A percentile compares a stretch with the other conserved stretches of the same genome.
phyloP scores from a whole-genome alignment of 148 eudicot genomes.

The Cornus kousa region DNA sequence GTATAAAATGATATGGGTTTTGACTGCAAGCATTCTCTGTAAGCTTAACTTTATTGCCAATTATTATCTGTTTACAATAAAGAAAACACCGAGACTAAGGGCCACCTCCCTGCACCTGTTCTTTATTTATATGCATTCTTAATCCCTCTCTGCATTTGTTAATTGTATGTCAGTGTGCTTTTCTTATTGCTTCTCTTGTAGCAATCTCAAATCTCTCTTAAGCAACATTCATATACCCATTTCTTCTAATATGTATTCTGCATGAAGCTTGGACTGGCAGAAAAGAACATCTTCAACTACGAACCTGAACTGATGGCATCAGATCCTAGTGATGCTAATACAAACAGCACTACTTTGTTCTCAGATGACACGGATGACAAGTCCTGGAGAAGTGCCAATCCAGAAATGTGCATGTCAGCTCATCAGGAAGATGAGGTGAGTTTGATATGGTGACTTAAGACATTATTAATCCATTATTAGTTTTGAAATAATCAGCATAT shows the following conservation, averaged over 20 bases:
- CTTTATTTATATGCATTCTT: not conserved
- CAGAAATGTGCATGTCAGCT: slow-evolving; percentile 47
- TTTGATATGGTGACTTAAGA: not conserved
- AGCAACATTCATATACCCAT: not conserved
- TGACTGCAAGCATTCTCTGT: not conserved
- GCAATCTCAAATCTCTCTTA: not conserved
- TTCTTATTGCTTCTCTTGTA: not conserved
- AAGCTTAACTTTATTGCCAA: not conserved
- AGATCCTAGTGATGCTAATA: slow-evolving; percentile 93
- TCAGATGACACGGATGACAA: slow-evolving; percentile 97
- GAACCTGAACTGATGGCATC: slow-evolving; percentile 73
- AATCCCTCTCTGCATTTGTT: not conserved
- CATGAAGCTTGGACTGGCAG: slow-evolving; percentile 89
- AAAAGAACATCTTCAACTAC: slow-evolving; percentile 75
- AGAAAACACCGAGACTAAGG: not conserved
- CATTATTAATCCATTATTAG: not conserved
- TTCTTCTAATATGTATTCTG: slow-evolving; percentile 11
- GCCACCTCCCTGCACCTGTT: not conserved
- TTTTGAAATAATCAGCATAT: not conserved
- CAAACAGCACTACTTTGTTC: slow-evolving; percentile 87
- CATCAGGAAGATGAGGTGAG: slow-evolving; percentile 71
- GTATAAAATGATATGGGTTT: not conserved
- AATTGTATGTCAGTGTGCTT: not conserved
- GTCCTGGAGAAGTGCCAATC: slow-evolving; percentile 62
- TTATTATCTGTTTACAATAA: not conserved